Conservation (phyloP, 331 rosid genomes). For the Malus hybrid region DNA sequence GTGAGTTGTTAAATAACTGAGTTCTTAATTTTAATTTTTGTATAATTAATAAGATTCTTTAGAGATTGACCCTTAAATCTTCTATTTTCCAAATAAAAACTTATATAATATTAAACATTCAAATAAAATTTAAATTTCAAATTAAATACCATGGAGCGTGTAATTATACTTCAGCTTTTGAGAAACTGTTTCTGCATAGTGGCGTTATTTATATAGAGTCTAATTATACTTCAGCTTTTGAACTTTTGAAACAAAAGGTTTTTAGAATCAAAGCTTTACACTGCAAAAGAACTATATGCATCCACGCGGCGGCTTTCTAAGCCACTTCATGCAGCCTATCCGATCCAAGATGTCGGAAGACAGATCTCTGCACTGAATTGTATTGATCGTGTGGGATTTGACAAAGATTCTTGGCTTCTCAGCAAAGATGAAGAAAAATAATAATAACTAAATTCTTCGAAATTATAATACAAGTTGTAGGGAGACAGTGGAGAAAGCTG, state of each 20-base stretch:
- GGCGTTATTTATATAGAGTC: neutral
- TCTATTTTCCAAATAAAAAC: too few relatives aligned
- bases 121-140: too few relatives aligned
- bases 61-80: too few relatives aligned
- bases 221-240: neutral
- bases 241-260: neutral
- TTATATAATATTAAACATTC: too few relatives aligned
- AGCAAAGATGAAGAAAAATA: conserved; percentile 16
- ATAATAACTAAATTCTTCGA: neutral
- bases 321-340: conserved; percentile 7
- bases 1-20: too few relatives aligned
- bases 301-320: conserved; percentile 20
- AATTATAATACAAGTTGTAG: neutral
- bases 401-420: conserved; percentile 38
- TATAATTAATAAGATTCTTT: too few relatives aligned
- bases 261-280: conserved; percentile 14
- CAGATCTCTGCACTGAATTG: neutral
- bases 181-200: neutral
- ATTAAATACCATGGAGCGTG: too few relatives aligned
- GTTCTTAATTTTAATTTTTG: too few relatives aligned
- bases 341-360: neutral
- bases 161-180: too few relatives aligned
- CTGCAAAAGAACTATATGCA: neutral
- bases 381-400: conserved; percentile 21
- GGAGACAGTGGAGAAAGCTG: neutral